Conservation (phyloP, 352 stramenopile genomes). For the Phytophthora brassicae region DNA sequence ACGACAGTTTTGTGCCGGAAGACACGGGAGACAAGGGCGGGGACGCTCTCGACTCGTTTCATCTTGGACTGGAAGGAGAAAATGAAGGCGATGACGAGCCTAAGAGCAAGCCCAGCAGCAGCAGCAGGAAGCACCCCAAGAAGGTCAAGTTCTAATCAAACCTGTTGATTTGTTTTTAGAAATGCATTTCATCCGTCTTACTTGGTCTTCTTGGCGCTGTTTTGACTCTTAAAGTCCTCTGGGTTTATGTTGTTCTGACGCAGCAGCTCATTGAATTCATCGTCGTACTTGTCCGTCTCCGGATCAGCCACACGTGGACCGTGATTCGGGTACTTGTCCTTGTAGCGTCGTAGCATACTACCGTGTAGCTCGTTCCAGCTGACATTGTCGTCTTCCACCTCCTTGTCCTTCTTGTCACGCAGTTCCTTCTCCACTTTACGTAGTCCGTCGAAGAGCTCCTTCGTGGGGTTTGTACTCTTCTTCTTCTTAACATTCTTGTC, state of each 20-base stretch:
- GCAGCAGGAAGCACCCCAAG: constrained; percentile 31
- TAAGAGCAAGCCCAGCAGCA: constrained; percentile 15
- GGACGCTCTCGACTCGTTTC: constrained; percentile 56
- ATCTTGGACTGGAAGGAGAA: constrained; percentile 43
- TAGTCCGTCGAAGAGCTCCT: constrained; percentile 77
- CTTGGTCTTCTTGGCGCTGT: constrained; percentile 29
- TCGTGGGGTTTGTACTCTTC: constrained; percentile 39
- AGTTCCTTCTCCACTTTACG: constrained; percentile 77
- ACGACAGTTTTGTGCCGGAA: constrained; percentile 38
- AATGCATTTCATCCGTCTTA: no score
- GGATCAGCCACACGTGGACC: constrained; percentile 44
- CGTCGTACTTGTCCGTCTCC: constrained; percentile 74
- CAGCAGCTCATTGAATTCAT: constrained; percentile 83
- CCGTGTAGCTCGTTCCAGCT: constrained; percentile 82
- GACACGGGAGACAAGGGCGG: constrained; percentile 40
- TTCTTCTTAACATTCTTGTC: constrained; percentile 33
- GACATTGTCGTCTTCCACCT: constrained; percentile 50
- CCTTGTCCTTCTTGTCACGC: constrained; percentile 50
- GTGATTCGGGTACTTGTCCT: constrained; percentile 79
- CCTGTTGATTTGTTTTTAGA: no score
- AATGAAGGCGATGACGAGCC: constrained; percentile 27
- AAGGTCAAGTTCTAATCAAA: constrained; percentile 51
- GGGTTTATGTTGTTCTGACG: constrained; percentile 78
- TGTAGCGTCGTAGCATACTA: constrained; percentile 71
- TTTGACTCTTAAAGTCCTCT: constrained; percentile 54